Evolutionary conservation across 352 stramenopile genomes (phyloP), one percentile per base, ranked within the genome.

Genomic region (Globisporangium cederbergense): DNA sequence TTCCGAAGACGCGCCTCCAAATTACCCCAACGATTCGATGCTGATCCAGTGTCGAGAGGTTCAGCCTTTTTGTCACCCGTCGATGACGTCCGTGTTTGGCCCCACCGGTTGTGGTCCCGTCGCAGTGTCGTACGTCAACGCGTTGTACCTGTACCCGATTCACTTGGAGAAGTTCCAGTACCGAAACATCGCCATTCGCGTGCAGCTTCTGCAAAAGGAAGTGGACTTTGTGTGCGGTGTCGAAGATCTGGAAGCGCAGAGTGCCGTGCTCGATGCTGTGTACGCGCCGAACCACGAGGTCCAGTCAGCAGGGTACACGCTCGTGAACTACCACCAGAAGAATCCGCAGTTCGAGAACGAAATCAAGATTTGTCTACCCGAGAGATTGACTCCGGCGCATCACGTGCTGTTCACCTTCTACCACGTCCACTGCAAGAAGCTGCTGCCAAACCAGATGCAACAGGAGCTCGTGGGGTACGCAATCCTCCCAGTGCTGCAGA

Each of bases 351-450:
- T 90, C 49, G 82, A 91, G 34, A 75, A 77, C 46, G 84, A 93
- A 56, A 75, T 93, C 51, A 93, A 93, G 57, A 68, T 93, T 40
- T 78, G 71, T 38, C 71, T 93, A 10, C 84, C 84, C 2, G 72
- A 81, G 62, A 62, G 63, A 30, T 67, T 93, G 20, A 80, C 77
- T n/a, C 25, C 20, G 5, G 45, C 46, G 0, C 80, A 93, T 46
- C 78, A 90, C 49, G 58, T 93, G 14, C 60, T 90, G 1, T 88
- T 91, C 66, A 89, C 77, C 9, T 90, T 93, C 54, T 91, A 86
- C 52, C 84, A 93, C 65, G 82, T 93, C 0, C 82, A 93, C 60
- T 93, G 84, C 74, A 93, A 93, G 64, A 93, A 91, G 43, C 54
- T 91, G 2, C 73, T 76, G 34, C 66, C 72, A 0, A 75, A 71